phyloP scores from a whole-genome alignment of 768 basidiomycete species.

The Panaeolus papilionaceus region DNA sequence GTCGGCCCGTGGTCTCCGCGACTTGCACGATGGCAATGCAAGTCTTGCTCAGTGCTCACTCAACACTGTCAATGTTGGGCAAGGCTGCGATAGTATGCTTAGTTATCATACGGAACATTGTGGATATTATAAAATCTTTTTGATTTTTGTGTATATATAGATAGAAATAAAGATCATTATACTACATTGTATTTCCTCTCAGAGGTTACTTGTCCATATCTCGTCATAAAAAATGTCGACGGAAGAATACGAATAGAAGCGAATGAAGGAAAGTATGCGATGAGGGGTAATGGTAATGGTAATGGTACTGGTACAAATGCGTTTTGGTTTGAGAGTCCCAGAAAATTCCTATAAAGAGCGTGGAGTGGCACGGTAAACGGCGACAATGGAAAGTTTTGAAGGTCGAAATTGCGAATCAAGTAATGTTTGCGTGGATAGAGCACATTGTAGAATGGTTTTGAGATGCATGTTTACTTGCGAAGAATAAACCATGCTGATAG shows the following conservation, averaged over 20 bases:
- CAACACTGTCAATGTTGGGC: no score
- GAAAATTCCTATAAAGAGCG: neutral
- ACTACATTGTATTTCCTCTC: conserved; percentile 1
- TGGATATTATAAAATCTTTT: neutral
- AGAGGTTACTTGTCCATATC: neutral
- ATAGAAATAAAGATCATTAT: neutral
- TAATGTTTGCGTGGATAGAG: neutral
- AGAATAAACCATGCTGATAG: conserved; percentile 37
- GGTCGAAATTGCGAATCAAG: neutral
- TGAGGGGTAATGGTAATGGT: neutral
- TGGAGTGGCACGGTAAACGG: neutral
- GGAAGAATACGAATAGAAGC: neutral
- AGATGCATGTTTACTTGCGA: conserved; percentile 13
- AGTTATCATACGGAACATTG: neutral
- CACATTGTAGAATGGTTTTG: neutral
- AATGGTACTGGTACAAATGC: neutral
- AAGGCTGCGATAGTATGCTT: neutral
- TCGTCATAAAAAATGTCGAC: neutral
- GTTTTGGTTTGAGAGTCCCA: conserved; percentile 1
- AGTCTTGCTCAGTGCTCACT: neutral
- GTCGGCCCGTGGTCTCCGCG: no score
- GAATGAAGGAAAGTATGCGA: neutral
- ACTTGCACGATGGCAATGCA: no score
- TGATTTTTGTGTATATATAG: neutral
- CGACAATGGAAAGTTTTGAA: neutral